Conservation (phyloP, 2,329 filamentous ascomycete genomes). For the Paraphaeosphaeria minitans region DNA sequence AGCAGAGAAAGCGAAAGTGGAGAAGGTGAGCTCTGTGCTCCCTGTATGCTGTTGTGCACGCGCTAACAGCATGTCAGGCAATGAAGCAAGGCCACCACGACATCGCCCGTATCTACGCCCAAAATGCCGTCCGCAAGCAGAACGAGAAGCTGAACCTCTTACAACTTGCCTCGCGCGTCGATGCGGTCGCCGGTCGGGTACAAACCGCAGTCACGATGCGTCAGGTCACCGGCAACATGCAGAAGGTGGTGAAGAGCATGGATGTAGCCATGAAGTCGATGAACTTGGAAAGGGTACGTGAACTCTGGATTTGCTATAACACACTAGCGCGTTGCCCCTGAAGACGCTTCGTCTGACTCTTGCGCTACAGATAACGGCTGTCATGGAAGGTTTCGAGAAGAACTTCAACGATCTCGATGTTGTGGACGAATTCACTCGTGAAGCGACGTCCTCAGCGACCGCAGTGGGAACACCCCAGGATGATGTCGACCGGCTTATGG, state of each 20-base stretch:
- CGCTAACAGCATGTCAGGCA: conserved; percentile 47
- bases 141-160: conserved; percentile 66
- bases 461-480: conserved; percentile 76
- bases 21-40: conserved; percentile 54
- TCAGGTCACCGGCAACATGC: conserved; percentile 65
- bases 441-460: conserved; percentile 80
- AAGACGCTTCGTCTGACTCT: conserved; percentile 9
- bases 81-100: conserved; percentile 65
- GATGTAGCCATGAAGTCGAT: conserved; percentile 67
- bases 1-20: conserved; percentile 64
- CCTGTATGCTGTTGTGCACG: background rate
- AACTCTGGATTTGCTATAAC: background rate
- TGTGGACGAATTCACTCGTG: conserved; percentile 75
- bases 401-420: conserved; percentile 60
- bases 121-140: conserved; percentile 67
- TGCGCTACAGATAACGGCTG: conserved; percentile 60
- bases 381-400: conserved; percentile 70
- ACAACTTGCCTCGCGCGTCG: conserved; percentile 62
- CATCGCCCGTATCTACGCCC: conserved; percentile 67
- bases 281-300: conserved; percentile 64
- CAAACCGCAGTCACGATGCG: conserved; percentile 68
- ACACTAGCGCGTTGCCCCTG: background rate
- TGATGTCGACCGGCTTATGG: conserved; percentile 83
- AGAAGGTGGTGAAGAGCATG: conserved; percentile 66
- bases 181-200: conserved; percentile 64